Evolutionary conservation across 495 filamentous ascomycete genomes (phyloP).

Genomic region (Hypoxylon perforatum): DNA sequence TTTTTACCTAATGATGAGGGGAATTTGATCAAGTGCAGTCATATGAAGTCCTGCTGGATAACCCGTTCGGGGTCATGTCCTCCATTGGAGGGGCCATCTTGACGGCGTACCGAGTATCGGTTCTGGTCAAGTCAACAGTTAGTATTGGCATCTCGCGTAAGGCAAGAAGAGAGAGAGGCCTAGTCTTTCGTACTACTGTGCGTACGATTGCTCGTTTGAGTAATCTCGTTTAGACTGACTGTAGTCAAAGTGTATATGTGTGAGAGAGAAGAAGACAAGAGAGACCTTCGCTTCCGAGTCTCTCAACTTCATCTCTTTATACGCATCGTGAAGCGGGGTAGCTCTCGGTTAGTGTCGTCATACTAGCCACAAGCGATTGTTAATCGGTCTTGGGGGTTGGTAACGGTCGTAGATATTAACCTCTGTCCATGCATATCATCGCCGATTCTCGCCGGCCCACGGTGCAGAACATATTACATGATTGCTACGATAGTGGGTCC

Average conservation of each 20-base stretch:
- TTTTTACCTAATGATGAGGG: constrained; percentile 50
- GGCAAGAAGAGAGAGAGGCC: neutral
- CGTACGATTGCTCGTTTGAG: constrained; percentile 31
- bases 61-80: constrained; percentile 47
- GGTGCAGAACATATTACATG: constrained; percentile 21
- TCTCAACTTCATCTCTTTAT: constrained; percentile 21
- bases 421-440: constrained; percentile 29
- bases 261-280: constrained; percentile 1
- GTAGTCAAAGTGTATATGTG: constrained; percentile 4
- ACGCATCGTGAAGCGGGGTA: constrained; percentile 43
- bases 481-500: constrained; percentile 35
- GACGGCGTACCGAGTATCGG: constrained; percentile 47
- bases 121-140: constrained; percentile 35
- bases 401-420: constrained; percentile 19
- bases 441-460: constrained; percentile 36
- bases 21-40: constrained; percentile 46
- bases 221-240: constrained; percentile 6
- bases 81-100: constrained; percentile 38
- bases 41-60: constrained; percentile 45
- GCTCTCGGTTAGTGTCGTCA: constrained; percentile 39
- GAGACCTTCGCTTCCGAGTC: neutral
- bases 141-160: constrained; percentile 15
- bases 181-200: constrained; percentile 29
- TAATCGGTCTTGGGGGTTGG: constrained; percentile 7
- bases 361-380: constrained; percentile 27